Base-by-base conservation (phyloP, 164 flowering plant species). In the Piper betle region DNA sequence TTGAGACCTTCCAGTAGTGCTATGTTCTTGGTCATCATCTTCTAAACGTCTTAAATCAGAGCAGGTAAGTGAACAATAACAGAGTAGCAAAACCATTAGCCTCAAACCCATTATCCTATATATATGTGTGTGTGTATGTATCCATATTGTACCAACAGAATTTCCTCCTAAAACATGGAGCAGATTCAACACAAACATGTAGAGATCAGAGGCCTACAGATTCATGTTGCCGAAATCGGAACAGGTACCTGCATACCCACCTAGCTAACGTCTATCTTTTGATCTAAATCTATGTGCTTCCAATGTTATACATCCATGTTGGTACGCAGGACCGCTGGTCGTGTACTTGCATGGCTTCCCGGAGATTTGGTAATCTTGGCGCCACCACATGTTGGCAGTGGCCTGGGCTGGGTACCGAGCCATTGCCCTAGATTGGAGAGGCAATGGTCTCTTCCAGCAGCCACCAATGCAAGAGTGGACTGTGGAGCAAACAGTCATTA, bases 361-460 rank as follows among this genome's bases (percentile, higher is more conserved):
- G 5, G 84, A 78, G 67, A 77, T 77, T 15, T 72, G 76, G 78
- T 81, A 83, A 65, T 72, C 91, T 18, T 85, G 84, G 91, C 55
- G 87, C 65, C 75, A 83, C 68, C 87, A 85, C 64, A 81, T 85
- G 86, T 33, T 83, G 3, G 84, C 78, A 0, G 77, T 71, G 0
- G 80, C 88, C 1, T 60, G 74, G 7, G 78, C 81, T 5, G 83
- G 84, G 8, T 79, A 65, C 56, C 66, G 87, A 4, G 82, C 85
- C 5, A 72, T 85, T 0, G 84, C 85, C 4, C 68, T 75, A 1
- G 90, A 84, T 64, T 81, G 62, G 62, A 74, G 84, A 46, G 87
- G 87, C 16, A 82, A 84, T 64, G 90, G 90, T n/a, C 76, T 79
- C 25, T 84, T 87, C 5, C 81, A 84, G 12, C 72, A 68, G 17